Evolutionary conservation across 139 green algal genomes (phyloP).

Genomic region (Chlamydomonas incerta): DNA sequence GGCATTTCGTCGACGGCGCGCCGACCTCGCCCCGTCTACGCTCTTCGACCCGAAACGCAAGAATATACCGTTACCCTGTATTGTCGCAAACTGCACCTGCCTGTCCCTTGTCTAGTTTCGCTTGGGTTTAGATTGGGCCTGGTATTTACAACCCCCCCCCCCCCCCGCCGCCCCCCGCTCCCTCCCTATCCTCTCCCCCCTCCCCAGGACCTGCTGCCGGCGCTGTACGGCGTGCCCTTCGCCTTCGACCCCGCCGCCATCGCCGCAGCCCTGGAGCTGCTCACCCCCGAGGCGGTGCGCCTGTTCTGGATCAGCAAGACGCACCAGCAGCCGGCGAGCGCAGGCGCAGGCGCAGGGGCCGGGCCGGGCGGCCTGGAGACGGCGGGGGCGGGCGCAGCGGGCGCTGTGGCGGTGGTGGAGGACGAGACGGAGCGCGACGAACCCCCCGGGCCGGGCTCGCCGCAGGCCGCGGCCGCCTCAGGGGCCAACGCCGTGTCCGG

Average conservation of each 20-base stretch:
- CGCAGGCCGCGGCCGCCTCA: too few relatives aligned
- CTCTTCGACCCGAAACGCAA: too few relatives aligned
- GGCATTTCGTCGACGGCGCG: too few relatives aligned
- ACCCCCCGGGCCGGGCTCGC: too few relatives aligned
- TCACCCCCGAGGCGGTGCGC: constrained; percentile 74
- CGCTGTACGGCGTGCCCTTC: constrained; percentile 62
- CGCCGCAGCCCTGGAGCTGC: constrained; percentile 58
- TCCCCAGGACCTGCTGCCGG: constrained; percentile 76
- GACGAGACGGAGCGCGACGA: neutral
- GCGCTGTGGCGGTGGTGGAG: neutral
- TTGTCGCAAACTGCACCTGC: too few relatives aligned
- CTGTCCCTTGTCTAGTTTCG: too few relatives aligned
- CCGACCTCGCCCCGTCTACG: too few relatives aligned
- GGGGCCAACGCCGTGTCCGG: constrained; percentile 47
- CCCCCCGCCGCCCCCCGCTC: neutral
- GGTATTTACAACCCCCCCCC: neutral
- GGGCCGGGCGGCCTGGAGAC: neutral
- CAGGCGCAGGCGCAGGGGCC: too few relatives aligned
- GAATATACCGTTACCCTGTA: too few relatives aligned
- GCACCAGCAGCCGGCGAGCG: constrained; percentile 12
- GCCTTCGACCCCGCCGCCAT: constrained; percentile 79
- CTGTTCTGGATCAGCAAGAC: constrained; percentile 84
- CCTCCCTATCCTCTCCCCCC: neutral
- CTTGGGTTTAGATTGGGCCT: too few relatives aligned
- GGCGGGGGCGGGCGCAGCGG: neutral